Base-by-base conservation (phyloP, 1,139 yeast species). In the Taiozyma sp. region DNA sequence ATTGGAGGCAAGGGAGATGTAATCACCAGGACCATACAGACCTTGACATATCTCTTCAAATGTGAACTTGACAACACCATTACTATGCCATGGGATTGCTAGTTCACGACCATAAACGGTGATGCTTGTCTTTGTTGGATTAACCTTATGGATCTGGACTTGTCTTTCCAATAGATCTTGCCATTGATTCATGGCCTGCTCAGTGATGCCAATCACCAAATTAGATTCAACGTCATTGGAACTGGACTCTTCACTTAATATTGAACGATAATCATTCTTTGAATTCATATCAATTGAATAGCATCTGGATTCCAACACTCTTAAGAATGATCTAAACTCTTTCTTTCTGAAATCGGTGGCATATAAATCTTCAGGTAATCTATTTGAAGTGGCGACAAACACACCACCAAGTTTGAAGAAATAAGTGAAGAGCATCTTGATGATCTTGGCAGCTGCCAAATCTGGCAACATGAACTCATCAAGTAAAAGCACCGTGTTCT, bases 381-480 rank as follows among this genome's bases (percentile, higher is more conserved):
- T 75, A 58, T 85, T 85, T 1, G 89, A 82, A 1, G 90, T 85
- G 2, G 91, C 89, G 29, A 85, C 84, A 45, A 85, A 66, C 0
- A 85, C 88, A 3, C 92, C 92, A 3, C 92, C 91, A 9, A 85
- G 66, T 59, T 82, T 83, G 70, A 85, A 84, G 67, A 80, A 85
- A 64, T 81, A 83, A 0, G 86, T 81, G 66, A 85, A 83, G 45
- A 85, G 66, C 10, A 83, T 75, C 63, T 82, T 81, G 51, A 85
- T 70, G 45, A 85, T 83, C 58, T 84, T 84, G 2, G 90, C 90
- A 34, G 87, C 77, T 0, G 91, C 88, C 44, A 77, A 76, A 62
- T 85, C 92, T 0, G 92, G 91, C 36, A 85, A 65, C 84, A 84
- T 83, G 66, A 85, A 85, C 63, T 85, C 92, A 63, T 85, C 92